Evolutionary conservation across 1,284 basidiomycete genomes (phyloP), one percentile per base, ranked within the genome.

Genomic region (Cutaneotrichosporon sp.): DNA sequence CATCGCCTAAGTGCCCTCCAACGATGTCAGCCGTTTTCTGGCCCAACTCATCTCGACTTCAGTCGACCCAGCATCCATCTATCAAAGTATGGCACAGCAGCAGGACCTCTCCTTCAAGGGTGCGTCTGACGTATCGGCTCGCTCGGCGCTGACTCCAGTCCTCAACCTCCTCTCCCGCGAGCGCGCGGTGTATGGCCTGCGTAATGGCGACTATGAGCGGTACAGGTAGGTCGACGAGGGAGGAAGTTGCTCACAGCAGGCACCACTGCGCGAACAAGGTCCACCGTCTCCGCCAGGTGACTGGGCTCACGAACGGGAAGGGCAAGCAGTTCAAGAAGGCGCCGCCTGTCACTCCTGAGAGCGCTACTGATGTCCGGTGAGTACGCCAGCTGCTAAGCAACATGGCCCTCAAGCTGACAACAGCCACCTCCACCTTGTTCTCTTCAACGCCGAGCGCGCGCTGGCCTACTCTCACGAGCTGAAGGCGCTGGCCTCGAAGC

Each of bases 231-330:
- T 26, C 34, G 16, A 9, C 8, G 20, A 20, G 35, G 24, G 20
- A 3, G 57, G 17, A 24, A n/a, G 5, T 14, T 12, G 38, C 38
- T 41, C 22, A 41, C 24, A 5, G 8, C 72, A 90, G 90, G 60
- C 89, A 88, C 63, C 92, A 93, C 66, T 96, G 91, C 70, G 83
- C 87, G 14, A 90, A 90, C 71, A 85, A 90, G 68, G 86, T 90
- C 0, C 90, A 94, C 76, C 85, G 90, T 41, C 78, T 96, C 45
- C 83, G 92, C 56, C 86, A 87, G 33, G 81, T 84, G 2, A 81
- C 93, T 49, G 88, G 87, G 66, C 81, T 85, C 72, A 92, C 89
- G 11, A 89, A 92, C 63, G 90, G 90, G 14, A 90, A 88, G 69
- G 89, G 88, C 25, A 85, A 86, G 63, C 86, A 88, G 44, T 97